A percentile compares a stretch with the other conserved stretches of the same genome.
phyloP scores from a whole-genome alignment of 495 filamentous ascomycete species.

The Talaromyces trachyspermus region DNA sequence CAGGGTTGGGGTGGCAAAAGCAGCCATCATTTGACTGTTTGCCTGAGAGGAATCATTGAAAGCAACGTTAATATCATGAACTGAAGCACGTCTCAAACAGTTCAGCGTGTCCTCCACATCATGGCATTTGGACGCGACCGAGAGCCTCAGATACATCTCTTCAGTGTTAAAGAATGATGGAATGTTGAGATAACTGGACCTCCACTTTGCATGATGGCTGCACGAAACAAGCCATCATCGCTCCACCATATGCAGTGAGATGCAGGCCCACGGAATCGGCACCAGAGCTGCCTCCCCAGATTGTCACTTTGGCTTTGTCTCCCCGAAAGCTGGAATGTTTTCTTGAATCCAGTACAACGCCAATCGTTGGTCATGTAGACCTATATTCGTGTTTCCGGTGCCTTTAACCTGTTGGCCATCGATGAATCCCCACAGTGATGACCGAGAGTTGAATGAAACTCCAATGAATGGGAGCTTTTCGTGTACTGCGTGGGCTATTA shows the following conservation, averaged over 20 bases:
- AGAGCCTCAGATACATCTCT: not conserved
- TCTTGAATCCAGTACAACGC: conserved; percentile 47
- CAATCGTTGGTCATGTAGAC: conserved; percentile 45
- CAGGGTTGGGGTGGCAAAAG: no score
- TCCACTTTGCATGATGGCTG: conserved; percentile 42
- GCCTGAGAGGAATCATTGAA: no score
- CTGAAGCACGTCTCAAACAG: conserved; percentile 41
- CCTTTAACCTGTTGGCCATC: conserved; percentile 23
- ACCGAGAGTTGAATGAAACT: conserved; percentile 43
- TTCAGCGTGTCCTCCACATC: conserved; percentile 31
- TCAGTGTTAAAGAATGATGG: conserved; percentile 1
- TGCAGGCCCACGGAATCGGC: conserved; percentile 43
- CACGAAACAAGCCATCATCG: conserved; percentile 36
- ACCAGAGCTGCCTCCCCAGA: conserved; percentile 32
- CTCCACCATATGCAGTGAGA: conserved; percentile 44
- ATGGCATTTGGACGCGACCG: conserved; percentile 20
- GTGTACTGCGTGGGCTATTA: conserved; percentile 36
- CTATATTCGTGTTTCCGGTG: conserved; percentile 30
- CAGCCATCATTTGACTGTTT: no score
- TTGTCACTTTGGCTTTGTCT: conserved; percentile 39
- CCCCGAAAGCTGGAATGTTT: conserved; percentile 44
- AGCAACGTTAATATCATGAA: conserved; percentile 32
- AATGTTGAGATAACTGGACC: conserved; percentile 27
- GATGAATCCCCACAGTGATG: conserved; percentile 38
- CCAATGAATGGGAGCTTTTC: conserved; percentile 43